A percentile compares a stretch with the other conserved stretches of the same genome.
These are phyloP conservation scores for Usnea hakonensis DNA, from an alignment of 495 filamentous ascomycete species.

Conservation along the genomic window DNA sequence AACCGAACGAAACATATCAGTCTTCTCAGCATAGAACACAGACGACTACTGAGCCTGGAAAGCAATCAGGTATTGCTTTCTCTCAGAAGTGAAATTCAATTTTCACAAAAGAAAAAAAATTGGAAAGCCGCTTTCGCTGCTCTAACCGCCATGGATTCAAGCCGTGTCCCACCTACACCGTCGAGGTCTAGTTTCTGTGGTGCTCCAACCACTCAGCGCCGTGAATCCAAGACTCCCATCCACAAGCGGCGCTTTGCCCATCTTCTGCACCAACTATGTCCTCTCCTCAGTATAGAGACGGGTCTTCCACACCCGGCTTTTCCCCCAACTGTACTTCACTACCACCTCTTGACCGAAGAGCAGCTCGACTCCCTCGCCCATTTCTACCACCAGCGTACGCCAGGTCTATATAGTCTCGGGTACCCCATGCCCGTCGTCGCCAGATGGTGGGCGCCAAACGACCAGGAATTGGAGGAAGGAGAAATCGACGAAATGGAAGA, in stretches of 20 bases:
- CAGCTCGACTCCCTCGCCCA: constrained; percentile 65
- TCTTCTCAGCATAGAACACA: background rate
- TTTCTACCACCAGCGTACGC: constrained; percentile 68
- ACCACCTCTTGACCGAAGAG: constrained; percentile 63
- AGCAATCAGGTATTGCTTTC: background rate
- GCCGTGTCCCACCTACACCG: background rate
- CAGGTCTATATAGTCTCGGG: constrained; percentile 40
- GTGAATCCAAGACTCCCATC: constrained; percentile 17
- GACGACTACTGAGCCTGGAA: background rate
- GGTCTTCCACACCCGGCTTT: constrained; percentile 57
- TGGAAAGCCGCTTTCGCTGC: background rate
- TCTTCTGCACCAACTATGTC: constrained; percentile 31
- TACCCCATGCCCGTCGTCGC: constrained; percentile 54
- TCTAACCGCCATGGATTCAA: background rate
- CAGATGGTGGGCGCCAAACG: constrained; percentile 26
- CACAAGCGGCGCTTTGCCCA: constrained; percentile 30
- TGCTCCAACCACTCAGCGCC: constrained; percentile 3
- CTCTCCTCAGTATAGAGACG: constrained; percentile 41
- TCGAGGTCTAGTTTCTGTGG: background rate
- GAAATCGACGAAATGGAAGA: constrained; percentile 32
- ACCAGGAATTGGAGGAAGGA: constrained; percentile 13
- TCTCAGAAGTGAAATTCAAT: background rate
- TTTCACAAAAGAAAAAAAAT: background rate
- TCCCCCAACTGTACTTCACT: constrained; percentile 57
- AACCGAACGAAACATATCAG: background rate